These are phyloP conservation scores for Sphagnum tenellum DNA, from an alignment of 225 moss, liverwort and hornwort species.

Conservation along the genomic window DNA sequence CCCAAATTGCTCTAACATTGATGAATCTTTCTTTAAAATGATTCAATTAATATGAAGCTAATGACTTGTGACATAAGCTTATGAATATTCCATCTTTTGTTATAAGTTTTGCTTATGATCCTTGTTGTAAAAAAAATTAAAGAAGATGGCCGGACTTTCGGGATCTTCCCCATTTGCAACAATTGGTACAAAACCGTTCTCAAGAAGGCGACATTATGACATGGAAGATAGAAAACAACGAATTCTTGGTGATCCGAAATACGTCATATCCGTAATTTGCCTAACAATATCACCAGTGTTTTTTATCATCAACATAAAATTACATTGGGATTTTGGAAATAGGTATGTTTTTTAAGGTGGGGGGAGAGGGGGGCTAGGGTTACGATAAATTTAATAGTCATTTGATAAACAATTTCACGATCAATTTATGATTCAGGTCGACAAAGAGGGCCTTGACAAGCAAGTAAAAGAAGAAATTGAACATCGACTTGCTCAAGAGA, in stretches of 20 bases:
- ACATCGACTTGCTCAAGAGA: constrained; percentile 40
- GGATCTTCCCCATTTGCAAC: constrained; percentile 41
- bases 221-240: constrained; percentile 41
- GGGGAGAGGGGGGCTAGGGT: too few species aligned
- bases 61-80: too few species aligned
- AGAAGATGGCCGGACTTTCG: constrained; percentile 29
- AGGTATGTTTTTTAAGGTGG: background rate
- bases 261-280: constrained; percentile 25
- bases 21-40: too few species aligned
- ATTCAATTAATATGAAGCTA: too few species aligned
- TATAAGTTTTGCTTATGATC: too few species aligned
- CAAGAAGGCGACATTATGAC: constrained; percentile 38
- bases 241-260: constrained; percentile 53
- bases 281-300: background rate
- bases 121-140: too few species aligned
- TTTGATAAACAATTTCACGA: background rate
- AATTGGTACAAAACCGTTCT: constrained; percentile 48
- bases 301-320: background rate
- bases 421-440: constrained; percentile 17
- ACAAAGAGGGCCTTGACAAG: constrained; percentile 48
- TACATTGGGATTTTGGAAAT: background rate
- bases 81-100: too few species aligned
- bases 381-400: background rate
- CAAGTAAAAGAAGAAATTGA: constrained; percentile 45
- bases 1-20: too few species aligned